Percentiles rank a stretch among this genome's conserved stretches.
Conservation (phyloP, 106 monocot genomes). For the Dactylorhiza incarnata region DNA sequence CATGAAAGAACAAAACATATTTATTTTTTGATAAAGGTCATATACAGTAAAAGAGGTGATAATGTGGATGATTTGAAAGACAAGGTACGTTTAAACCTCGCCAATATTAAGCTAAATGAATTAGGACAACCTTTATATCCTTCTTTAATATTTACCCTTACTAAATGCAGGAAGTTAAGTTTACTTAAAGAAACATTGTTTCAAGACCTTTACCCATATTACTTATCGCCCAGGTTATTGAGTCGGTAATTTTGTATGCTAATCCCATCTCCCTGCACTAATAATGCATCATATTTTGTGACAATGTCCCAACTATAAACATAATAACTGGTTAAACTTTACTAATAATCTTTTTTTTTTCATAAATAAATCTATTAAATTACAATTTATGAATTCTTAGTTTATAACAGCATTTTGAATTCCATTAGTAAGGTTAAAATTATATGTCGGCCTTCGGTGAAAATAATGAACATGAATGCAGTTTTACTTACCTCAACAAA, state of each 20-base stretch:
- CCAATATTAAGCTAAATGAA: not conserved
- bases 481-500: constrained; percentile 65
- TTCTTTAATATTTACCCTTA: not conserved
- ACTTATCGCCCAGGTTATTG: not conserved
- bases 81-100: not conserved
- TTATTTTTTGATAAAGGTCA: too few species aligned
- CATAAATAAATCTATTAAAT: not conserved
- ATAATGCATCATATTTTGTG: too few species aligned
- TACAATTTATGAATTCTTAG: not conserved
- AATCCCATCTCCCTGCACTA: not conserved
- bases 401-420: not conserved
- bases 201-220: not conserved
- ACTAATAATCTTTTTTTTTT: not conserved
- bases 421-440: not conserved
- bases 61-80: not conserved
- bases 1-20: too few species aligned
- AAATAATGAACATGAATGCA: not conserved
- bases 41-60: not conserved
- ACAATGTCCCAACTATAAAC: not conserved
- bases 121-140: not conserved
- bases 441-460: not conserved
- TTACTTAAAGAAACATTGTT: not conserved
- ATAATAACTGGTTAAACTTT: not conserved
- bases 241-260: not conserved
- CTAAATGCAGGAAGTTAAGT: not conserved